These are phyloP conservation scores for Aspergillus pseudoterreus DNA, from an alignment of 2,329 filamentous ascomycete genomes.

Conservation along the genomic window DNA sequence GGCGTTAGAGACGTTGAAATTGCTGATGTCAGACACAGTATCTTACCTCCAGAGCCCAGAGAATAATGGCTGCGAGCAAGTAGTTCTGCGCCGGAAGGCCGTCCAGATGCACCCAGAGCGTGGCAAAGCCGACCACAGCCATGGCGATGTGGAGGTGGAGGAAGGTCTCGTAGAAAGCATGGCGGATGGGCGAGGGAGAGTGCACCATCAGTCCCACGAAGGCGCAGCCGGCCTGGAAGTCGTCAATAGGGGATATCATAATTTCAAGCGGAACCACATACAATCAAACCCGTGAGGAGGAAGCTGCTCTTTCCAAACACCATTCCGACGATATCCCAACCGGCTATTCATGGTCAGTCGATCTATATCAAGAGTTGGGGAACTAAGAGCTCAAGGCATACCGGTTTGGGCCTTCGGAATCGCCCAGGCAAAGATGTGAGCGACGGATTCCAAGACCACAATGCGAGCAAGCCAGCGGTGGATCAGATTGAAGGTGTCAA, in stretches of 20 bases:
- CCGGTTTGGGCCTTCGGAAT: conserved; percentile 58
- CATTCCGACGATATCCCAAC: conserved; percentile 34
- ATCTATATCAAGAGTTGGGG: not conserved
- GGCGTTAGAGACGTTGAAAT: conserved; percentile 6
- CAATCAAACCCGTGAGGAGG: conserved; percentile 42
- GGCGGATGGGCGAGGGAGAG: conserved; percentile 75
- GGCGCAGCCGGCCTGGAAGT: conserved; percentile 42
- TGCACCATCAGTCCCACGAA: conserved; percentile 66
- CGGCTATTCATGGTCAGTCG: conserved; percentile 50
- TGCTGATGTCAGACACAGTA: not conserved
- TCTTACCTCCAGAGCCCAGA: conserved; percentile 68
- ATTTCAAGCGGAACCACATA: conserved; percentile 22
- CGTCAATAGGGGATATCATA: not conserved
- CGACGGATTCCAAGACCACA: conserved; percentile 63
- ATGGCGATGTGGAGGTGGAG: conserved; percentile 79
- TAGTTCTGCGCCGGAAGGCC: conserved; percentile 67
- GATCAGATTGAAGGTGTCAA: conserved; percentile 53
- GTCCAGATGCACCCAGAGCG: conserved; percentile 76
- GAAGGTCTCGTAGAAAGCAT: conserved; percentile 97
- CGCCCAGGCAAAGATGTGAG: conserved; percentile 70
- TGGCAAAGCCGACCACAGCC: conserved; percentile 63
- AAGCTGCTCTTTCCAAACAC: conserved; percentile 31
- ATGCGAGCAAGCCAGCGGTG: conserved; percentile 77
- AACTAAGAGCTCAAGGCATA: conserved; percentile 10
- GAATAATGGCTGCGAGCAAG: conserved; percentile 67